phyloP scores from a whole-genome alignment of 257 asterid genomes.

The Salvia splendens region DNA sequence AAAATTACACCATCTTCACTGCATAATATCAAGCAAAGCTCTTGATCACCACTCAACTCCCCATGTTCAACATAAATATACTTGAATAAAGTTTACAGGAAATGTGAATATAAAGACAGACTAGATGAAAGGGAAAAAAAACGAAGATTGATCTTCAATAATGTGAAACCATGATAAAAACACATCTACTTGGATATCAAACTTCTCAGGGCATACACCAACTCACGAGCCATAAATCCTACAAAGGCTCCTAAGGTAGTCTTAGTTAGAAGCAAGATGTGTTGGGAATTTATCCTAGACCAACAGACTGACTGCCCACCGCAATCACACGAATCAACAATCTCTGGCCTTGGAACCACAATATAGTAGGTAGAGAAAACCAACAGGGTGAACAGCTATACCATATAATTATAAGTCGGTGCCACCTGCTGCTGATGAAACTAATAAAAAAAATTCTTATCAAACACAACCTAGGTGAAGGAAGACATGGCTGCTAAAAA shows the following conservation, averaged over 20 bases:
- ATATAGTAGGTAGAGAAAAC: slow-evolving; percentile 11
- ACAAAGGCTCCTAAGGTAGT: slow-evolving; percentile 9
- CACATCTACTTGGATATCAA: slow-evolving; percentile 22
- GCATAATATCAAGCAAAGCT: slow-evolving; percentile 17
- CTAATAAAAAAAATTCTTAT: not conserved
- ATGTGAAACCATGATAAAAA: slow-evolving; percentile 3
- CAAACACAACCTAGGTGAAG: slow-evolving; percentile 13
- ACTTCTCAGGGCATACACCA: slow-evolving; percentile 13
- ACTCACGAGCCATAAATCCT: slow-evolving; percentile 4
- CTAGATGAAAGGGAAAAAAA: not conserved
- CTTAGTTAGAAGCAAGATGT: slow-evolving; percentile 3
- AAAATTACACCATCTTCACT: slow-evolving; percentile 10
- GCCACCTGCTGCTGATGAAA: slow-evolving; percentile 2
- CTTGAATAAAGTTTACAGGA: not conserved
- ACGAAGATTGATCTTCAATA: too few relatives aligned
- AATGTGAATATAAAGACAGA: not conserved
- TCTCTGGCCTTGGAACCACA: slow-evolving; percentile 11
- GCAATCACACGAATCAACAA: not conserved
- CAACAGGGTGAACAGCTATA: not conserved
- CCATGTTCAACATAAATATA: not conserved
- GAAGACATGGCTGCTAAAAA: slow-evolving; percentile 10
- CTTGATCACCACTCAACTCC: slow-evolving; percentile 19
- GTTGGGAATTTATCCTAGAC: slow-evolving; percentile 16
- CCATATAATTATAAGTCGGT: slow-evolving; percentile 7
- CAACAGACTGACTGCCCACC: not conserved